Evolutionary conservation across 495 filamentous ascomycete genomes (phyloP).

Genomic region (Mycothermus thermophilus): DNA sequence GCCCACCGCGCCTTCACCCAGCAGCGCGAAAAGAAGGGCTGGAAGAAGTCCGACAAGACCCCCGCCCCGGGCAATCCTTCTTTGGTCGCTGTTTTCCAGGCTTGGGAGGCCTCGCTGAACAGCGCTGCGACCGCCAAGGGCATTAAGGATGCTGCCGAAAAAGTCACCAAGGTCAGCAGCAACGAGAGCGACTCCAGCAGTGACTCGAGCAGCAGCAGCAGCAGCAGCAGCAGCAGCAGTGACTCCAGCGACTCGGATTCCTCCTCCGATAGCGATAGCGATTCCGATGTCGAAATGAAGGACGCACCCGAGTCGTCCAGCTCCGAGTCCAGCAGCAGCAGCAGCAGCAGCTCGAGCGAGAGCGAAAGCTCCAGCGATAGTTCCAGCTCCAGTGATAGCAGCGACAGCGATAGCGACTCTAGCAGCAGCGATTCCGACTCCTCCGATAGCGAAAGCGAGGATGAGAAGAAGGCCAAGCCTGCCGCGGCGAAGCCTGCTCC

Average conservation of each 20-base stretch:
- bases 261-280: constrained; percentile 77
- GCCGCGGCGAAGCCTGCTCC: constrained; percentile 7
- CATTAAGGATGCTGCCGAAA: constrained; percentile 20
- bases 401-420: constrained; percentile 34
- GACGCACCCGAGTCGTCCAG: constrained; percentile 6
- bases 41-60: constrained; percentile 16
- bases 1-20: constrained; percentile 46
- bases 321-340: constrained; percentile 20
- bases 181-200: constrained; percentile 1
- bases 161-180: constrained; percentile 27
- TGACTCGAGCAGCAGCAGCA: constrained; percentile 21
- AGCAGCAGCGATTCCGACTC: constrained; percentile 42
- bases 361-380: constrained; percentile 25
- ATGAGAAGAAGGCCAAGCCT: constrained; percentile 31
- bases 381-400: constrained; percentile 14
- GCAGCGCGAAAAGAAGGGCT: constrained; percentile 38
- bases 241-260: constrained; percentile 38
- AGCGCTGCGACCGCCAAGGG: constrained; percentile 17
- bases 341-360: constrained; percentile 45
- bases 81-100: constrained; percentile 29
- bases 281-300: constrained; percentile 36
- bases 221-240: constrained; percentile 15
- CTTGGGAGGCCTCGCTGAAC: constrained; percentile 31
- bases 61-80: constrained; percentile 23
- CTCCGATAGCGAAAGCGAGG: constrained; percentile 46